Evolutionary conservation across 2,329 filamentous ascomycete species (phyloP).

Genomic region (Bretziella fagacearum): DNA sequence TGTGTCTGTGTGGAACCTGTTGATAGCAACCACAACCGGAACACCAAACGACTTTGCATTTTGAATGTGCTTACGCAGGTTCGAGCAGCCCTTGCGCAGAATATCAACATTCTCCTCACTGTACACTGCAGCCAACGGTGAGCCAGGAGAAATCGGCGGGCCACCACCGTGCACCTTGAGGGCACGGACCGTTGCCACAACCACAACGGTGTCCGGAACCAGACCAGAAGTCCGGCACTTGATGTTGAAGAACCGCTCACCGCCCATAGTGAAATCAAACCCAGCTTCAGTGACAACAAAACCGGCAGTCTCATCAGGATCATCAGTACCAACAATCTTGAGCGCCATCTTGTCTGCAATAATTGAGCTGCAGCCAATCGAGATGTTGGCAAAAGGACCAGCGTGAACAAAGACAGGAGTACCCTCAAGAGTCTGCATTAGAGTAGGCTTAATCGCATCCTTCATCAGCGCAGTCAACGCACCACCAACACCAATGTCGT

Average conservation of each 20-base stretch:
- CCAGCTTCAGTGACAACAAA: constrained; percentile 95
- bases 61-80: constrained; percentile 84
- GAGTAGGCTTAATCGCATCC: constrained; percentile 95
- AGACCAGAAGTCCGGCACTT: constrained; percentile 93
- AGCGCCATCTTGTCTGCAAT: constrained; percentile 88
- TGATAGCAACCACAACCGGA: constrained; percentile 91
- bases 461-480: constrained; percentile 90
- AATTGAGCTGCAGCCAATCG: constrained; percentile 89
- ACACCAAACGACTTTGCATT: constrained; percentile 83
- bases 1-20: constrained; percentile 88
- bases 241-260: constrained; percentile 99
- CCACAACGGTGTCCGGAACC: constrained; percentile 79
- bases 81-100: constrained; percentile 76
- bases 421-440: constrained; percentile 96
- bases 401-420: constrained; percentile 97
- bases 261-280: constrained; percentile 99
- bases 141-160: constrained; percentile 80
- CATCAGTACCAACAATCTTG: constrained; percentile 89
- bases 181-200: constrained; percentile 88
- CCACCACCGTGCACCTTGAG: constrained; percentile 95
- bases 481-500: constrained; percentile 84
- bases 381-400: constrained; percentile 95
- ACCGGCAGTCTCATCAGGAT: constrained; percentile 62
- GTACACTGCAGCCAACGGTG: constrained; percentile 73
- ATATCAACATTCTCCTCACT: constrained; percentile 86